Evolutionary conservation across 2,329 filamentous ascomycete species (phyloP).

Genomic region (Ophiognomonia clavigignenti-juglandacearum): DNA sequence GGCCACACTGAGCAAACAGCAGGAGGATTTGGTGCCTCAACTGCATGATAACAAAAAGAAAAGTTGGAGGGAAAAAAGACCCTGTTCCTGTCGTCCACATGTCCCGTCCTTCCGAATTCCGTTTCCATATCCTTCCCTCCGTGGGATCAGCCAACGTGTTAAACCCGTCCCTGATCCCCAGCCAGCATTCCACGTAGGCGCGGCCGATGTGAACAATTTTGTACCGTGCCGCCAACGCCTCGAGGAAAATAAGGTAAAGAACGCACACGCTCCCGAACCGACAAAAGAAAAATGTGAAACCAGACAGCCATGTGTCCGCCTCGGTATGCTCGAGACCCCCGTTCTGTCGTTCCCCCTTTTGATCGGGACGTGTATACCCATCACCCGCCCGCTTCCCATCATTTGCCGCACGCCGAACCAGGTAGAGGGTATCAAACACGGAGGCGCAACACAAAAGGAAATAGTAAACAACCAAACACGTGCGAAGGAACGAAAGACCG

Average conservation of each 20-base stretch:
- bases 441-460: conserved; percentile 16
- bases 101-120: background rate
- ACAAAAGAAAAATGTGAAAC: conserved; percentile 1
- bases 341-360: background rate
- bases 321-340: background rate
- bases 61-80: background rate
- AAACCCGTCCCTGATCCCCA: background rate
- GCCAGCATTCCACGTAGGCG: conserved; percentile 11
- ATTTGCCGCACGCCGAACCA: conserved; percentile 13
- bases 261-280: conserved; percentile 12
- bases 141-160: conserved; percentile 2
- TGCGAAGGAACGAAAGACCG: background rate
- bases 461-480: conserved; percentile 11
- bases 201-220: conserved; percentile 4
- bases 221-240: conserved; percentile 8
- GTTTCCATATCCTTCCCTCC: too few species aligned
- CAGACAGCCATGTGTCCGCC: background rate
- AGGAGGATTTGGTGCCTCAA: conserved; percentile 13
- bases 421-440: conserved; percentile 25
- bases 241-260: conserved; percentile 6
- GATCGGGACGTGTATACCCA: background rate
- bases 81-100: background rate
- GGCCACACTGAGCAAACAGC: conserved; percentile 13
- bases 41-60: too few species aligned
- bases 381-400: background rate